Percentiles rank a stretch among this genome's conserved stretches.
phyloP scores from a whole-genome alignment of 1,284 basidiomycete species.

The Malassezia japonica region DNA sequence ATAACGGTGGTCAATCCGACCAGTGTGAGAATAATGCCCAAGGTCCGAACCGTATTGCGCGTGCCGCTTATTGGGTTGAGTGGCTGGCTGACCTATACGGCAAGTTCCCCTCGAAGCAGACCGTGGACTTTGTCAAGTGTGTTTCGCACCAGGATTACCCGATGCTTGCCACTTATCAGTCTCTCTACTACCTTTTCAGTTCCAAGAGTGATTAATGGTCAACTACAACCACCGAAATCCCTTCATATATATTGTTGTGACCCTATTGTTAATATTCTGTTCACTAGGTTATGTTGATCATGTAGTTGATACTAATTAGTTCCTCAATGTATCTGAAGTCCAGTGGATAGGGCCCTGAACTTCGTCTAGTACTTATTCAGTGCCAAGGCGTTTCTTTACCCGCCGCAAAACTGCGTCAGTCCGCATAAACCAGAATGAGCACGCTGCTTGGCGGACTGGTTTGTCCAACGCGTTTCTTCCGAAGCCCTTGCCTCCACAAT shows the following conservation, averaged over 20 bases:
- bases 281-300: no score
- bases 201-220: background rate
- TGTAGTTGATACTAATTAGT: no score
- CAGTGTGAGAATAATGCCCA: slow-evolving; percentile 30
- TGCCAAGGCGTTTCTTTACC: no score
- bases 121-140: slow-evolving; percentile 32
- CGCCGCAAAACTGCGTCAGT: no score
- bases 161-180: slow-evolving; percentile 5
- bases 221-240: no score
- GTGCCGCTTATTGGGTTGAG: slow-evolving; percentile 32
- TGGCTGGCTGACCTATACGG: slow-evolving; percentile 10
- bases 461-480: no score
- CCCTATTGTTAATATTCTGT: background rate
- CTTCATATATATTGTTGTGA: background rate
- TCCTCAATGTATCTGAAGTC: no score
- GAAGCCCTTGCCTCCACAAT: no score
- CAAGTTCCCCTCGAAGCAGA: slow-evolving; percentile 27
- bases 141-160: slow-evolving; percentile 39
- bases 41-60: slow-evolving; percentile 37
- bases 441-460: no score
- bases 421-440: no score
- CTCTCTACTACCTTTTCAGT: slow-evolving; percentile 5
- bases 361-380: no score
- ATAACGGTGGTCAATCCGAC: slow-evolving; percentile 30
- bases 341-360: no score